Evolutionary conservation across 2,329 filamentous ascomycete species (phyloP), one percentile per base, ranked within the genome.

Genomic region (Hymenoscyphus repandus): DNA sequence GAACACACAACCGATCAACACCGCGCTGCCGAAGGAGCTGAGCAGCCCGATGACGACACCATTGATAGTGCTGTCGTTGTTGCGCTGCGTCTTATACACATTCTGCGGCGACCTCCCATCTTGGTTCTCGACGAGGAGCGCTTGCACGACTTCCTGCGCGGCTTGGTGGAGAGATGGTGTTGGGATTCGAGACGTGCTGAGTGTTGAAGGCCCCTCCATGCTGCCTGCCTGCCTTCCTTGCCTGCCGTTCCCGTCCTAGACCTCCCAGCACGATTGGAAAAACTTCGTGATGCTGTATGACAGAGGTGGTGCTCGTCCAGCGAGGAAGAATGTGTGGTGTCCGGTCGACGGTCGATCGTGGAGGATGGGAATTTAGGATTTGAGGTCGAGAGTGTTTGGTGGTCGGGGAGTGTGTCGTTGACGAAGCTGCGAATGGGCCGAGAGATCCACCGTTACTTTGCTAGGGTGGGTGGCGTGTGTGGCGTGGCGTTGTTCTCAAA

Each of bases 1-100:
- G 62, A 92, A 83, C 52, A 95, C 76, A 56, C 95, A 69, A 51
- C 88, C 85, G 56, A 95, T 90, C 51, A 96, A 75, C 31, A 88
- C 81, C 40, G 92, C 92, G 36, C 91, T 95, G 55, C 90, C 92
- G 70, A 97, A 92, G 12, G 92, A 95, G 36, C 91, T 96, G 55
- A 96, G 78, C 66, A 99, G 83, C 60, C 92, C 93, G 68, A 99
- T 97, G 69, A 97, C 79, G 64, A 97, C 88, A 68, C 92, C 92
- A 58, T 80, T 83, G 59, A 83, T 68, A 61, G 75, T 75, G 30
- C 74, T 75, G 38, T 62, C 58, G 42, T 47, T 58, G 41, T 18
- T 51, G 33, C 47, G 50, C 42, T 59, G 52, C 9, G 54, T 30
- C 32, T 17, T n/a, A 17, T 18, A 37, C 33, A 15, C 17, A 20